Conservation (phyloP, 108 stramenopile species). For the Fistulifera solaris region DNA sequence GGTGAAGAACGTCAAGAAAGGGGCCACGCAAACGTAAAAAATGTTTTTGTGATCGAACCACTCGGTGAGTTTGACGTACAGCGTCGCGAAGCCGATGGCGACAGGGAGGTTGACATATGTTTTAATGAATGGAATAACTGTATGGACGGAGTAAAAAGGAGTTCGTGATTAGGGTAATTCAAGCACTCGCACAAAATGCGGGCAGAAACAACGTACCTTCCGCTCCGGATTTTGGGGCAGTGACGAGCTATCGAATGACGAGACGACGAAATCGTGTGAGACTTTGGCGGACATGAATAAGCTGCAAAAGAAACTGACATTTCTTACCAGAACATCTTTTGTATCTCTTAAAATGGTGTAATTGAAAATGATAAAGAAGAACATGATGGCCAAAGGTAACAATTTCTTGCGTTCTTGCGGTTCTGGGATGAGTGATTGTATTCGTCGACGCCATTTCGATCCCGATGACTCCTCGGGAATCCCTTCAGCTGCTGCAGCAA, state of each 20-base stretch:
- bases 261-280: too few relatives aligned
- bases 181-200: slow-evolving; percentile 1
- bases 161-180: background rate
- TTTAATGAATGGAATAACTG: slow-evolving; percentile 93
- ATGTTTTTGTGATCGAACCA: slow-evolving; percentile 80
- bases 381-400: slow-evolving; percentile 87
- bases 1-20: slow-evolving; percentile 88
- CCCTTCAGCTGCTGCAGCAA: too few relatives aligned
- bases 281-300: too few relatives aligned
- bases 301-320: too few relatives aligned
- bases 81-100: slow-evolving; percentile 79
- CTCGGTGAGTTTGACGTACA: slow-evolving; percentile 83
- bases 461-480: too few relatives aligned
- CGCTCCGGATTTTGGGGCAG: slow-evolving; percentile 82
- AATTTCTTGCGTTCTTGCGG: slow-evolving; percentile 85
- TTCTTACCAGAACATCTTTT: slow-evolving; percentile 81
- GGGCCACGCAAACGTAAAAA: slow-evolving; percentile 81
- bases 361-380: slow-evolving; percentile 97
- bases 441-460: background rate
- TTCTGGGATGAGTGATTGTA: slow-evolving; percentile 62
- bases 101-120: slow-evolving; percentile 91
- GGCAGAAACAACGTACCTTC: slow-evolving; percentile 32
- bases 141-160: background rate
- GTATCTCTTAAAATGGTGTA: slow-evolving; percentile 97
- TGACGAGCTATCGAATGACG: slow-evolving; percentile 21